These are phyloP conservation scores for Protomyces macrosporus DNA, from an alignment of 1,139 yeast genomes.

Conservation along the genomic window DNA sequence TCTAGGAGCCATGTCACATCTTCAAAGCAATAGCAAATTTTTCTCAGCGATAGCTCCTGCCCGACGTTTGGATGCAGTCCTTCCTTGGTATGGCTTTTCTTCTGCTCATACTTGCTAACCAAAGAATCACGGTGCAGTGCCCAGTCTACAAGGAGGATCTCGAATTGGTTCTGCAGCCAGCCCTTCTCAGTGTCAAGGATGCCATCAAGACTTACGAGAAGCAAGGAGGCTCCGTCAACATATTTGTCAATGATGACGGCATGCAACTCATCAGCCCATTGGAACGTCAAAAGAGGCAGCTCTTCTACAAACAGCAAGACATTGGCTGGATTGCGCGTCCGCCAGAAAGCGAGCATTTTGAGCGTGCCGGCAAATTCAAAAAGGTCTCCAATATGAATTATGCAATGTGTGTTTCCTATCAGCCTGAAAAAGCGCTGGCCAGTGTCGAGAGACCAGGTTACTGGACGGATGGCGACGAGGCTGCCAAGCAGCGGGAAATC, in stretches of 20 bases:
- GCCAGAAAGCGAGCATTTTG: constrained; percentile 29
- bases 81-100: constrained; percentile 22
- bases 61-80: neutral
- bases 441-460: constrained; percentile 12
- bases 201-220: constrained; percentile 29
- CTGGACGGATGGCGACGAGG: constrained; percentile 24
- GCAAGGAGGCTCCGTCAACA: constrained; percentile 29
- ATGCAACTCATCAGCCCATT: constrained; percentile 24
- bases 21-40: constrained; percentile 26
- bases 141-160: constrained; percentile 30
- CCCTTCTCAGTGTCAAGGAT: constrained; percentile 22
- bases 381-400: constrained; percentile 32
- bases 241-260: constrained; percentile 30
- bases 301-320: constrained; percentile 29
- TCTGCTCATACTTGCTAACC: neutral
- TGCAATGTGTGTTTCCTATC: constrained; percentile 28
- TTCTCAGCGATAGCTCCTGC: constrained; percentile 29
- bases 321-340: constrained; percentile 31
- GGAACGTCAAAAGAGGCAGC: constrained; percentile 22
- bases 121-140: constrained; percentile 19
- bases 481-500: constrained; percentile 3
- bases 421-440: constrained; percentile 28
- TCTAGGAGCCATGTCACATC: constrained; percentile 30
- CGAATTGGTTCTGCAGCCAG: constrained; percentile 28
- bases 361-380: constrained; percentile 31